Evolutionary conservation across 2,329 filamentous ascomycete species (phyloP).

Genomic region (Hypoxylon sp.): DNA sequence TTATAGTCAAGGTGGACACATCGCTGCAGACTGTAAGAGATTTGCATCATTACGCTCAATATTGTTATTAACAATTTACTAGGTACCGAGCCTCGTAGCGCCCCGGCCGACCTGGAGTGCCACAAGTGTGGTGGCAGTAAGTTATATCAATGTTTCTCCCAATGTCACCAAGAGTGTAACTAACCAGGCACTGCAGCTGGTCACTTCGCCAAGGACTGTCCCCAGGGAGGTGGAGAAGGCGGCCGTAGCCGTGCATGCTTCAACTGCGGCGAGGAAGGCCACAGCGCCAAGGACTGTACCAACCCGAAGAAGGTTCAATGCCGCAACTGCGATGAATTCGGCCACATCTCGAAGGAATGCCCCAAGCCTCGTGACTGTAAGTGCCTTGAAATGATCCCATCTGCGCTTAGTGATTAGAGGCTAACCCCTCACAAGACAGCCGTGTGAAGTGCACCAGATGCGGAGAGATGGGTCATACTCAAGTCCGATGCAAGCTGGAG

Average conservation of each 20-base stretch:
- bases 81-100: conserved; percentile 69
- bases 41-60: conserved; percentile 33
- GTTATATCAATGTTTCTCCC: conserved; percentile 41
- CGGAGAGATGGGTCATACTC: conserved; percentile 60
- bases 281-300: conserved; percentile 72
- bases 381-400: conserved; percentile 36
- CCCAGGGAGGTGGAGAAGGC: conserved; percentile 53
- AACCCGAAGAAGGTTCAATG: conserved; percentile 60
- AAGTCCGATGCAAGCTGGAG: conserved; percentile 54
- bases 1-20: conserved; percentile 63
- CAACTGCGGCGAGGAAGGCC: conserved; percentile 70
- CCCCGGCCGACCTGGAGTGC: conserved; percentile 71
- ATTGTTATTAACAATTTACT: conserved; percentile 37
- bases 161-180: conserved; percentile 1
- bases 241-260: conserved; percentile 60
- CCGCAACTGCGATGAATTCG: conserved; percentile 65
- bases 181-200: conserved; percentile 59
- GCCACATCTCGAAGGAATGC: conserved; percentile 63
- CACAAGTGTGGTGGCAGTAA: conserved; percentile 73
- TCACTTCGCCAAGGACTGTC: conserved; percentile 70
- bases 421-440: conserved; percentile 55
- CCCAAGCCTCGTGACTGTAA: conserved; percentile 68
- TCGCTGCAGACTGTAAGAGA: conserved; percentile 61
- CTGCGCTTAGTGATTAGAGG: conserved; percentile 1
- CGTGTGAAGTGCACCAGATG: conserved; percentile 72